Evolutionary conservation across 768 basidiomycete species (phyloP), one percentile per base, ranked within the genome.

Genomic region (Leccinum variicolor): DNA sequence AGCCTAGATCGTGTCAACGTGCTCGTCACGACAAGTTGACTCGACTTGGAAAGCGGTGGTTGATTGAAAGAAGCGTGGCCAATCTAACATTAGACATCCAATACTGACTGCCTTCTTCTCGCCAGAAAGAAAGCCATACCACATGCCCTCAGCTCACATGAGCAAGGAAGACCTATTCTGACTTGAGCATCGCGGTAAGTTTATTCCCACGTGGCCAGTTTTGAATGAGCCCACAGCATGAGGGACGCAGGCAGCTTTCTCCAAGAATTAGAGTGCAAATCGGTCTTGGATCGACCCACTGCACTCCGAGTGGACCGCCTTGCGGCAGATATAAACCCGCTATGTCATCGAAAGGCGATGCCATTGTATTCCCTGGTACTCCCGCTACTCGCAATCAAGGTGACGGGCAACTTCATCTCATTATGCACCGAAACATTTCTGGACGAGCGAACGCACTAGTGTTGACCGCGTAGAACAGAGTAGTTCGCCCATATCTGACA

Each of bases 61-160:
- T 33, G 61, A 19, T 45, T 34, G 23, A 51, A 45, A 19, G 36
- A 25, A 26, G 62, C 62, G 29, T 64, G 57, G 52, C 43, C 53
- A 5, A 64, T 55, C 63, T 64, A 17, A 43, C 19, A 14, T 47
- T 48, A n/a, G 13, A 23, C 3, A 9, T 23, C 34, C 21, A 47
- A 19, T 5, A 31, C 9, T n/a, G 47, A 5, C 14, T 13, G 19
- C 4, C 23, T 33, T 17, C 13, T n/a, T 39, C 13, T 21, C 11
- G 17, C 25, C 13, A 10, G 17, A 43, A 19, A 17, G 33, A 9
- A 50, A 13, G 10, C 9, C 61, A 3, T 46, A 64, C 58, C 23
- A 62, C 64, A 19, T 56, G 25, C 28, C 45, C 58, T 58, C 64
- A 66, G 31, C 41, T 33, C 54, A 36, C 36, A 64, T 52, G 17